Conservation (phyloP, 1,284 basidiomycete genomes). For the Ustilago crameri region DNA sequence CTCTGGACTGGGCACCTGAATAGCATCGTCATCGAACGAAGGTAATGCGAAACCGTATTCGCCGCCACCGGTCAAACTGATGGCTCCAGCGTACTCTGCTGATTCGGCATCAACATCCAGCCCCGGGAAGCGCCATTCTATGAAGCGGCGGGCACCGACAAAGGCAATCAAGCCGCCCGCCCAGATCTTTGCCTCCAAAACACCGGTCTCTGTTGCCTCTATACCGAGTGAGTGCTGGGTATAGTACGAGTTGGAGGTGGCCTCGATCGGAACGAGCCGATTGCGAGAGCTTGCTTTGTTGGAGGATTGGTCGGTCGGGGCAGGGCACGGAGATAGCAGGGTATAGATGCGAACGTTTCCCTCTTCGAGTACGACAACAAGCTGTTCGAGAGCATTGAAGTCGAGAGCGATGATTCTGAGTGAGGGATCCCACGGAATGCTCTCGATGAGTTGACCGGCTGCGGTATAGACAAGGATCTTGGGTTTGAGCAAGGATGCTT, state of each 20-base stretch:
- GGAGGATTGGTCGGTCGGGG: conserved; percentile 16
- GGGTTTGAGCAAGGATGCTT: conserved; percentile 77
- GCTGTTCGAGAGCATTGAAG: conserved; percentile 81
- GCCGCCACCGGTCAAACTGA: conserved; percentile 30
- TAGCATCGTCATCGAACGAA: conserved; percentile 32
- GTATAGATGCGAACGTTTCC: conserved; percentile 91
- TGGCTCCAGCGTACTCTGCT: conserved; percentile 29
- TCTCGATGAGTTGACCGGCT: conserved; percentile 70
- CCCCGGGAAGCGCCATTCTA: conserved; percentile 78
- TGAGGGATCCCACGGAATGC: conserved; percentile 78
- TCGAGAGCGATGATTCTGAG: conserved; percentile 81
- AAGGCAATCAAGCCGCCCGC: conserved; percentile 87
- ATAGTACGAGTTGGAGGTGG: conserved; percentile 77
- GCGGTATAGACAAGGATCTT: conserved; percentile 72
- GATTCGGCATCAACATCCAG: conserved; percentile 73
- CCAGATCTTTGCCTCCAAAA: conserved; percentile 85
- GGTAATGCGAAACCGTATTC: conserved; percentile 38
- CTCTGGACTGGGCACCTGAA: conserved; percentile 18
- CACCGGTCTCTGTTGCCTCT: conserved; percentile 83
- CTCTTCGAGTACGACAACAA: conserved; percentile 89
- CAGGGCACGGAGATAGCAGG: conserved; percentile 70
- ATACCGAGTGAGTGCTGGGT: conserved; percentile 83
- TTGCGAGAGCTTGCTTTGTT: conserved; percentile 19
- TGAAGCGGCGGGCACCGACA: conserved; percentile 78
- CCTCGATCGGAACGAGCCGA: conserved; percentile 43